A percentile compares a stretch with the other conserved stretches of the same genome.
Conservation (phyloP, 441 rosid species). For the Dalechampia spathulata region DNA sequence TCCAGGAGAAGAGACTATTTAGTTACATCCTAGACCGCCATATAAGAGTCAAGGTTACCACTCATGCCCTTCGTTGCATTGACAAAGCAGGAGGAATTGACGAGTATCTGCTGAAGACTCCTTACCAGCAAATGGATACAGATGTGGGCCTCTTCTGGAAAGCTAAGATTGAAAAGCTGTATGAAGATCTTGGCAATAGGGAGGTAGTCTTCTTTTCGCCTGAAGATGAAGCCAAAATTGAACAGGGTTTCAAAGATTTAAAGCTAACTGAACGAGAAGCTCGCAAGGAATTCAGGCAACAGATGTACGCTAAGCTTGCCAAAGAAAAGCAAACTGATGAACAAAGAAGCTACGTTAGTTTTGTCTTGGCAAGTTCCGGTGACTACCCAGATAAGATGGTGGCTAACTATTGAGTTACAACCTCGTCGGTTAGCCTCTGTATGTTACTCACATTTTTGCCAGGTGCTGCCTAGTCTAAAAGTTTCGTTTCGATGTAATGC, state of each 20-base stretch:
- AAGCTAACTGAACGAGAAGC: constrained; percentile 57
- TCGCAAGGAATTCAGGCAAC: constrained; percentile 51
- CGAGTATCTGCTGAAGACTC: constrained; percentile 89
- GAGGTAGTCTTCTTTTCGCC: constrained; percentile 61
- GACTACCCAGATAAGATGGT: constrained; percentile 26
- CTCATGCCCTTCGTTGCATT: constrained; percentile 87
- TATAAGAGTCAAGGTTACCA: constrained; percentile 77
- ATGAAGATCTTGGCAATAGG: constrained; percentile 74
- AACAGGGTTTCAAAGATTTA: constrained; percentile 68
- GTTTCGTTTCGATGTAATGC: not conserved
- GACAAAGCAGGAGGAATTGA: constrained; percentile 99
- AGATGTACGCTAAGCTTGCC: constrained; percentile 32
- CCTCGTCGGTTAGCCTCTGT: too few species aligned
- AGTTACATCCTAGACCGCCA: constrained; percentile 90
- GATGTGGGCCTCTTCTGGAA: constrained; percentile 91
- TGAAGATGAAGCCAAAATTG: constrained; percentile 75
- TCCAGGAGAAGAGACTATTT: constrained; percentile 87
- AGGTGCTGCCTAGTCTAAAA: not conserved
- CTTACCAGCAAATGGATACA: constrained; percentile 90
- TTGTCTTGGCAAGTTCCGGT: constrained; percentile 30
- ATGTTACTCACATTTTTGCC: too few species aligned
- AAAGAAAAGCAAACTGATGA: constrained; percentile 35
- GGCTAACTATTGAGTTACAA: constrained; percentile 10
- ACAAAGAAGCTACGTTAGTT: constrained; percentile 20
- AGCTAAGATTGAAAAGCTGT: constrained; percentile 78